phyloP scores from a whole-genome alignment of 305 asterid species.

The Salvia sclarea region DNA sequence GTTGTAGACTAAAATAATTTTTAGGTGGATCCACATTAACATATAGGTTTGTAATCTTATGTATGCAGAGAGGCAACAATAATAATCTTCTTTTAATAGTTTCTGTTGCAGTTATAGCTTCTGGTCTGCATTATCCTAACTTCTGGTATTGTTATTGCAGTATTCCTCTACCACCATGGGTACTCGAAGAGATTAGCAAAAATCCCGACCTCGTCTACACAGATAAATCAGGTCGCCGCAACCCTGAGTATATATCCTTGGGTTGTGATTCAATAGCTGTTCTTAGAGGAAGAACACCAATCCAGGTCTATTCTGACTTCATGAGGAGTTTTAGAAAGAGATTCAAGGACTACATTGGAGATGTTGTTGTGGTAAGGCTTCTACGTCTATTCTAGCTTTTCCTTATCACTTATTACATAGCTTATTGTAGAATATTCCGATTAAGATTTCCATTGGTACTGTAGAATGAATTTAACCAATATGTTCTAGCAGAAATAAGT shows the following conservation, averaged over 20 bases:
- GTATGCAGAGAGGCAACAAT: background rate
- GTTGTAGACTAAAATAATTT: background rate
- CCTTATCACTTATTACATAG: slow-evolving; percentile 8
- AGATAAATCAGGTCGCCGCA: slow-evolving; percentile 81
- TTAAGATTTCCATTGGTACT: background rate
- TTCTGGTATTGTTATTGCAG: slow-evolving; percentile 46
- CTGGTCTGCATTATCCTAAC: slow-evolving; percentile 4
- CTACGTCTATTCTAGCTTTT: slow-evolving; percentile 6
- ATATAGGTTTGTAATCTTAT: background rate
- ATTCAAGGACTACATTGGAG: slow-evolving; percentile 68
- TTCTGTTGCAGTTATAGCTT: background rate
- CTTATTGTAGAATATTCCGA: slow-evolving; percentile 2
- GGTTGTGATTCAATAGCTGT: slow-evolving; percentile 83
- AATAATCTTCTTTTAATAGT: background rate
- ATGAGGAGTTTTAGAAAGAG: slow-evolving; percentile 82
- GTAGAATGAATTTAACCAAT: slow-evolving; percentile 15
- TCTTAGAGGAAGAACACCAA: slow-evolving; percentile 89
- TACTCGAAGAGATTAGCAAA: slow-evolving; percentile 87
- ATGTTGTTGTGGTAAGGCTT: slow-evolving; percentile 64
- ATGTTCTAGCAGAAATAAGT: background rate
- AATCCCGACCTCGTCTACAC: slow-evolving; percentile 88
- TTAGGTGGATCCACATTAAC: background rate
- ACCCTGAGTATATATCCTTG: slow-evolving; percentile 88
- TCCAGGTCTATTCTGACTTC: slow-evolving; percentile 83
- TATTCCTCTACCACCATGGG: slow-evolving; percentile 96